Evolutionary conservation across 495 filamentous ascomycete genomes (phyloP), one percentile per base, ranked within the genome.

Genomic region (Lasiosphaeriaceae sp.): DNA sequence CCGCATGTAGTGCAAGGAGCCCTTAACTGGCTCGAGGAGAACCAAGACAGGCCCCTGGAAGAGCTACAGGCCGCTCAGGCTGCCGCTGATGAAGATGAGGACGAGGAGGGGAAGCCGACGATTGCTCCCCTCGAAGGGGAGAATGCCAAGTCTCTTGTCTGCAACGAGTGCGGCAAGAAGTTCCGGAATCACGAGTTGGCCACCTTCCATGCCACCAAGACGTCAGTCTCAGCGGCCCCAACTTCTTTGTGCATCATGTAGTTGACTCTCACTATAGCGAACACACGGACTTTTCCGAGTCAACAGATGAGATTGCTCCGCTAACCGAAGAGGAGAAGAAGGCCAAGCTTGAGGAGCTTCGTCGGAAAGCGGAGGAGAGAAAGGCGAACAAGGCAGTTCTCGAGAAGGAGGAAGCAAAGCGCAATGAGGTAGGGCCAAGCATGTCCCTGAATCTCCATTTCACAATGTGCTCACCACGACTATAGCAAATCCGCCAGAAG

Each of bases 261-360:
- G 52, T 60, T 67, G 41, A 62, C 58, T 14, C 16, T 37, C 17
- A 46, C n/a, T 51, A 34, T 54, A 89, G 84, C 4, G 85, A 88
- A 47, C 94, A 99, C 72, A 79, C 81, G n/a, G 87, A 97, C 65
- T 99, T 99, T 68, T 82, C 88, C 14, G 90, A 99, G 69, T 96
- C 91, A 0, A 92, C 87, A 2, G 93, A 96, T 60, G 90, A 94
- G 64, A 84, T 97, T 54, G 85, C 88, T 2, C 90, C 93, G 1
- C 78, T 99, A 62, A 97, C 90, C 0, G 91, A 92, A 57, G 92
- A 96, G 61, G 87, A 99, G 75, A 96, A 92, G 74, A 86, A 88
- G 65, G 79, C 82, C 21, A 85, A 80, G 54, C 80, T 99, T 14
- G 79, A 82, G 51, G 90, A 93, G 58, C 79, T 97, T 24, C 78